Conservation (phyloP, 1,284 basidiomycete genomes). For the Rhodotorula sp. region DNA sequence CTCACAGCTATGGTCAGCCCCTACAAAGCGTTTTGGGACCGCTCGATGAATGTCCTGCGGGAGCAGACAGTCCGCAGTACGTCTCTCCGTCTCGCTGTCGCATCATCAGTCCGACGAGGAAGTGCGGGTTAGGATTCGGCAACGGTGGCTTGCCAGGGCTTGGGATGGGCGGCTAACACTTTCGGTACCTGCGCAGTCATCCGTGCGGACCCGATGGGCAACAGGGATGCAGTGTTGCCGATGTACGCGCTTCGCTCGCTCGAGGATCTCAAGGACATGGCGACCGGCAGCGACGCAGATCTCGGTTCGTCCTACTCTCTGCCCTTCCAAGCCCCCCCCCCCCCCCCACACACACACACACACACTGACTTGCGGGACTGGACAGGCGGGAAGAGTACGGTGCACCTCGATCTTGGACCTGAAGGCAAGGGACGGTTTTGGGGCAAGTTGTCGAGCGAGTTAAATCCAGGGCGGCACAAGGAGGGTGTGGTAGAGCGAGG, state of each 20-base stretch:
- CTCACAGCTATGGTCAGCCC: background rate
- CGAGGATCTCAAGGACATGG: constrained; percentile 62
- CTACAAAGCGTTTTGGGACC: constrained; percentile 31
- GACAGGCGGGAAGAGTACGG: constrained; percentile 71
- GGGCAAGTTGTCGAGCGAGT: constrained; percentile 67
- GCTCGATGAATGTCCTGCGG: constrained; percentile 34
- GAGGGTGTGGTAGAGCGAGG: constrained; percentile 52
- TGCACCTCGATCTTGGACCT: constrained; percentile 63
- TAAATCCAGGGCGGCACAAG: constrained; percentile 62
- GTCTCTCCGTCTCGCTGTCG: background rate
- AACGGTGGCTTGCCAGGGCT: too few relatives aligned
- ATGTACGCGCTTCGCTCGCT: constrained; percentile 57
- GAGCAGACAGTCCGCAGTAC: constrained; percentile 24
- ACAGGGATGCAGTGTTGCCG: constrained; percentile 19
- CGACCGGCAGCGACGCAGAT: constrained; percentile 75
- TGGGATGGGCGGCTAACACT: background rate
- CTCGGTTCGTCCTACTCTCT: constrained; percentile 56
- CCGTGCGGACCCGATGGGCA: constrained; percentile 20
- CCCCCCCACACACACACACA: too few relatives aligned
- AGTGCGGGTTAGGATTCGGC: too few relatives aligned
- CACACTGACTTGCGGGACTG: too few relatives aligned
- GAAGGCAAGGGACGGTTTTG: constrained; percentile 64
- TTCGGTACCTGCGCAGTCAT: constrained; percentile 10
- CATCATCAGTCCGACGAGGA: too few relatives aligned
- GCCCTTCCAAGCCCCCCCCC: background rate